Conservation (phyloP, 164 flowering plant species). For the Annona squamosa region DNA sequence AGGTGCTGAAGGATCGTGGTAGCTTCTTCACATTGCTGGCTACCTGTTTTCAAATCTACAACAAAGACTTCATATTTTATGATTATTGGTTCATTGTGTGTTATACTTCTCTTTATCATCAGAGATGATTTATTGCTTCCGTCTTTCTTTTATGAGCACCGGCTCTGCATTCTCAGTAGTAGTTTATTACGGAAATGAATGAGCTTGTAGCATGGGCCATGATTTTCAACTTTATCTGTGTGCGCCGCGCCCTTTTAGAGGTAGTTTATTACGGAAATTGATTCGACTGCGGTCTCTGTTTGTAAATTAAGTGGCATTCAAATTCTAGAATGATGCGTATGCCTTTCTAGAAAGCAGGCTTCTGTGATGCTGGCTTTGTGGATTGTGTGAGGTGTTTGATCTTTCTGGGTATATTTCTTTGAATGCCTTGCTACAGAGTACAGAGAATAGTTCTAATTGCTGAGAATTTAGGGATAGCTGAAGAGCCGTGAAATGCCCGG, state of each 20-base stretch:
- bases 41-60: not conserved
- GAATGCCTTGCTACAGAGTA: too few relatives aligned
- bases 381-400: not conserved
- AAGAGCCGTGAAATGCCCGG: too few relatives aligned
- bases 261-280: not conserved
- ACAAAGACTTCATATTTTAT: not conserved
- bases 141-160: not conserved
- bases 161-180: not conserved
- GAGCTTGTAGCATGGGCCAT: not conserved
- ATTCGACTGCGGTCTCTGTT: not conserved
- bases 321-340: not conserved
- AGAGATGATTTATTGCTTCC: not conserved
- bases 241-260: not conserved
- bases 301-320: not conserved
- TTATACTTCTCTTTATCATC: not conserved
- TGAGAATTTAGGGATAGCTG: too few relatives aligned
- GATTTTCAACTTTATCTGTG: too few relatives aligned
- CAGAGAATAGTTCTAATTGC: too few relatives aligned
- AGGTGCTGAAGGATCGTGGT: constrained; percentile 91
- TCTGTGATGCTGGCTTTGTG: not conserved
- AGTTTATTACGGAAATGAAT: not conserved
- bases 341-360: not conserved
- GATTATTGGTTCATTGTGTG: not conserved
- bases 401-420: too few relatives aligned
- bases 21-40: constrained; percentile 13